These are phyloP conservation scores for Penicillium steckii DNA, from an alignment of 495 filamentous ascomycete species.

Conservation along the genomic window DNA sequence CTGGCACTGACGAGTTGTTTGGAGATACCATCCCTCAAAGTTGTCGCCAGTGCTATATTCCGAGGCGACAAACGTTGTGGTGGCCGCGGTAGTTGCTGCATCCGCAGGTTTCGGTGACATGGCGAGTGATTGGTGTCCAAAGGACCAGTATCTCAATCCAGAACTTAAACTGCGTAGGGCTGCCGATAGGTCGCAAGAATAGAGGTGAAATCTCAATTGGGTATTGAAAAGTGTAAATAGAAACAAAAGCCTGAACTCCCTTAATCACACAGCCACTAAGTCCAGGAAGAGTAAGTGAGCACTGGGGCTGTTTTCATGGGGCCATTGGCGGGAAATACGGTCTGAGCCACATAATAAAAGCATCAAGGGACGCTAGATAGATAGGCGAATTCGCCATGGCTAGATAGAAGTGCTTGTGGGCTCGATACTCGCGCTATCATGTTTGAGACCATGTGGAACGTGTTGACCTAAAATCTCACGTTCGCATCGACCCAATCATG, in stretches of 20 bases:
- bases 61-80: conserved; percentile 7
- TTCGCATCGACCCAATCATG: not conserved
- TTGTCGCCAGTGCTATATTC: conserved; percentile 2
- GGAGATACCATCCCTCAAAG: conserved; percentile 12
- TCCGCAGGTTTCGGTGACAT: not conserved
- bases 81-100: not conserved
- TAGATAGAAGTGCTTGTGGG: not conserved
- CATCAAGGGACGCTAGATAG: not conserved
- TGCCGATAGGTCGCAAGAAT: no score
- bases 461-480: not conserved
- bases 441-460: not conserved
- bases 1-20: conserved; percentile 7
- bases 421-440: not conserved
- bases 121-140: not conserved
- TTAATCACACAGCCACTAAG: not conserved
- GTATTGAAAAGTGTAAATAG: not conserved
- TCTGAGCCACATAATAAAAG: not conserved
- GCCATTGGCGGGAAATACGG: not conserved
- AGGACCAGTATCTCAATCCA: not conserved
- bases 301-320: not conserved
- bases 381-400: not conserved
- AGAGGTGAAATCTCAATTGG: no score
- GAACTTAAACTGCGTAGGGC: no score
- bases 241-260: not conserved
- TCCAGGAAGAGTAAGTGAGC: not conserved